These are phyloP conservation scores for Apiospora phragmitis DNA, from an alignment of 2,329 filamentous ascomycete genomes.

Conservation along the genomic window DNA sequence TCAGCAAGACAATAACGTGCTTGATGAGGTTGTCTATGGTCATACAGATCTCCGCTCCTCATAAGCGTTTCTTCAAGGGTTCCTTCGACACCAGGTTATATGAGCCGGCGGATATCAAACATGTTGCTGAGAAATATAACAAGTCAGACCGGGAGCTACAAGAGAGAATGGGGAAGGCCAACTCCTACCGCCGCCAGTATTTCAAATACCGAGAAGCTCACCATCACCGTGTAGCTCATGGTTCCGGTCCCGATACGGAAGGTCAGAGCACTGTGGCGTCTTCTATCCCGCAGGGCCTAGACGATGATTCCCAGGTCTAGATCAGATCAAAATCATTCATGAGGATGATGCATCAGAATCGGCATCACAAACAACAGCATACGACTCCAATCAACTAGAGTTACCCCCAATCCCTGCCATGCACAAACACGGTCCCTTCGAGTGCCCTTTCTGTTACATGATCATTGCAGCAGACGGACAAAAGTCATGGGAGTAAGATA, in stretches of 20 bases:
- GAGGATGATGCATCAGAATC: neutral
- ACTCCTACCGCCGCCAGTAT: neutral
- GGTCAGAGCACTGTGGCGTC: neutral
- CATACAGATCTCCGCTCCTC: neutral
- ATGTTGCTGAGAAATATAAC: neutral
- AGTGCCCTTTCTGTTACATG: neutral
- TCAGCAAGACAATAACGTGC: neutral
- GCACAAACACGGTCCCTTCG: neutral
- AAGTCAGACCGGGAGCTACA: neutral
- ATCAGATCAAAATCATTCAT: neutral
- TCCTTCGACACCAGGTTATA: neutral
- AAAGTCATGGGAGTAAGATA: neutral
- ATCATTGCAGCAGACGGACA: neutral
- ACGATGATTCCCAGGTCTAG: neutral
- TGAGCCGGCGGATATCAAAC: neutral
- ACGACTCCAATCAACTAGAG: neutral
- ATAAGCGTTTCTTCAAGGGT: neutral
- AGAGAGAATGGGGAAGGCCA: neutral
- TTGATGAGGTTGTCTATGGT: neutral
- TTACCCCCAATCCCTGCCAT: neutral
- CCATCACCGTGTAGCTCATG: neutral
- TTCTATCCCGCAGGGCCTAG: neutral
- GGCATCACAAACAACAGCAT: neutral
- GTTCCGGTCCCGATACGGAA: neutral
- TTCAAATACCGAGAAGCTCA: neutral